A percentile compares a stretch with the other conserved stretches of the same genome.
Evolutionary conservation across 129 eudicot species (phyloP).

Genomic region (Rutidosis leptorrhynchoides): DNA sequence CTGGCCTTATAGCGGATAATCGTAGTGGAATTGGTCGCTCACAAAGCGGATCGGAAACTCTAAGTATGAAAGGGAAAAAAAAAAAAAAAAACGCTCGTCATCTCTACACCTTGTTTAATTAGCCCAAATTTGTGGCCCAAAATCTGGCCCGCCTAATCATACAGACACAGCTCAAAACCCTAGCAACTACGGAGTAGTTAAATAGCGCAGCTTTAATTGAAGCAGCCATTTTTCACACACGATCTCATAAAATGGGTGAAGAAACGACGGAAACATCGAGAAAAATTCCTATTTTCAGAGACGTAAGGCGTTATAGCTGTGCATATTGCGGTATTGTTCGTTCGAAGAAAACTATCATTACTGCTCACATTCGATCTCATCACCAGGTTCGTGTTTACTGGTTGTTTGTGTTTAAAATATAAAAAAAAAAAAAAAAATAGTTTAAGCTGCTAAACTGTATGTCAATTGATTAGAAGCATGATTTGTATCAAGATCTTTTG

Average conservation of each 20-base stretch:
- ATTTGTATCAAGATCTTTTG: not conserved
- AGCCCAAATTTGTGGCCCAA: not conserved
- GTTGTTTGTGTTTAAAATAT: not conserved
- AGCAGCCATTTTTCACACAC: not conserved
- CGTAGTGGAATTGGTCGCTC: too few species aligned
- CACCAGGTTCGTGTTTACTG: conserved; percentile 51
- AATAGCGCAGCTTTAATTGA: conserved; percentile 3
- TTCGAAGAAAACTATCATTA: conserved; percentile 65
- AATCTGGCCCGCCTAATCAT: conserved; percentile 11
- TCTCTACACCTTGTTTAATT: too few species aligned
- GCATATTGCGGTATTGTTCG: conserved; percentile 77
- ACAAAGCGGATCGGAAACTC: too few species aligned
- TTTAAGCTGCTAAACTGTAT: not conserved
- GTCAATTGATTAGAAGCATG: not conserved
- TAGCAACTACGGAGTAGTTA: conserved; percentile 16
- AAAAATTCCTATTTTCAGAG: conserved; percentile 48
- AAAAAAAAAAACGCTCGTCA: too few species aligned
- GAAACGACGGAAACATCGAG: conserved; percentile 21
- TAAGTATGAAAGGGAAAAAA: too few species aligned
- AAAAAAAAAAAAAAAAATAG: not conserved
- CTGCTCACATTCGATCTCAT: conserved; percentile 49
- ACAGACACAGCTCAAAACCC: conserved; percentile 20
- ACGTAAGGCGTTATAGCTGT: conserved; percentile 68
- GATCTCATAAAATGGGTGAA: conserved; percentile 29
- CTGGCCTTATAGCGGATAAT: too few species aligned